phyloP scores from a whole-genome alignment of 108 stramenopile genomes.

The Pseudonitzschia delicatissima region DNA sequence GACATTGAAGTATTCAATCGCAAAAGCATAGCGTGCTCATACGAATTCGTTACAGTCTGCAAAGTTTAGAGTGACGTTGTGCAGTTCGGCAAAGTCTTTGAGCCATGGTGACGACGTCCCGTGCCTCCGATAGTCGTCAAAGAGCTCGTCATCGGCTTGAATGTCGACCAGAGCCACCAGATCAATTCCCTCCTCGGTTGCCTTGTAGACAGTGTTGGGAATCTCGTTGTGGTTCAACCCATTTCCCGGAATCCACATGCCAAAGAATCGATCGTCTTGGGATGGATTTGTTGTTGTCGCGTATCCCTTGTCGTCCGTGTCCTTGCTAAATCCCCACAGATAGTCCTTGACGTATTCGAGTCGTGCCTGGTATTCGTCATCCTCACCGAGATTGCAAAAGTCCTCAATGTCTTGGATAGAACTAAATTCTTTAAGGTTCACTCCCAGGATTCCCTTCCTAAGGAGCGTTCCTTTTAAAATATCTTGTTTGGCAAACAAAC shows the following conservation, averaged over 20 bases:
- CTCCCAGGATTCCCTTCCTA: slow-evolving; percentile 22
- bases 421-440: slow-evolving; percentile 33
- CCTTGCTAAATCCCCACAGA: slow-evolving; percentile 38
- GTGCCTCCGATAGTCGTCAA: slow-evolving; percentile 44
- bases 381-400: slow-evolving; percentile 20
- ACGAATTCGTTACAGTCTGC: slow-evolving; percentile 46
- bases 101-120: slow-evolving; percentile 34
- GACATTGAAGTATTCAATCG: too few species aligned
- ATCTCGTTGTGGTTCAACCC: slow-evolving; percentile 38
- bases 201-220: slow-evolving; percentile 40
- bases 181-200: slow-evolving; percentile 28
- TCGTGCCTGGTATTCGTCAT: background rate
- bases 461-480: slow-evolving; percentile 34
- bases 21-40: too few species aligned
- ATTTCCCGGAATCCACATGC: slow-evolving; percentile 50
- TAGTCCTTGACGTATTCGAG: slow-evolving; percentile 39
- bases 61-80: slow-evolving; percentile 38
- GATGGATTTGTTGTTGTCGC: background rate
- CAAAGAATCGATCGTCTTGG: slow-evolving; percentile 28
- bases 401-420: slow-evolving; percentile 33
- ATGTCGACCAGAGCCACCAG: slow-evolving; percentile 37
- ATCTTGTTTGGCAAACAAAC: slow-evolving; percentile 33
- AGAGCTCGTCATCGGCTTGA: slow-evolving; percentile 25
- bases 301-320: slow-evolving; percentile 38
- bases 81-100: slow-evolving; percentile 23